Evolutionary conservation across 129 eudicot genomes (phyloP).

Genomic region (Tagetes patula): DNA sequence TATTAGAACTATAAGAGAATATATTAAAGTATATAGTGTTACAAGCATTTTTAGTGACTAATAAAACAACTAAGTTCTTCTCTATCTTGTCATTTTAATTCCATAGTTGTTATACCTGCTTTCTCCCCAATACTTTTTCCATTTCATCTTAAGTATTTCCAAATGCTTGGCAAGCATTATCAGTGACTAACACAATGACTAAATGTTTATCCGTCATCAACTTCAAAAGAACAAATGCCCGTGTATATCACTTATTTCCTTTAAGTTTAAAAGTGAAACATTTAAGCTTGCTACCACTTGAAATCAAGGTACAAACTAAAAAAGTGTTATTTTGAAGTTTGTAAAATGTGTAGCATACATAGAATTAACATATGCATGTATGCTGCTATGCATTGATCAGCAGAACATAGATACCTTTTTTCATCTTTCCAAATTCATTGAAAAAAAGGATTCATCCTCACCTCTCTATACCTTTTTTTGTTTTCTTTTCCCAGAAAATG

Average conservation of each 20-base stretch:
- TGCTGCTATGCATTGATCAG: conserved; percentile 1
- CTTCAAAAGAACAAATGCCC: not conserved
- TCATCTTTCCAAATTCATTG: not conserved
- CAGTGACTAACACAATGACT: not conserved
- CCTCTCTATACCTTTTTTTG: not conserved
- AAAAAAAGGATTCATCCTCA: not conserved
- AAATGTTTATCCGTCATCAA: not conserved
- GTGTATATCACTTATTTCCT: not conserved
- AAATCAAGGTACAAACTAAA: not conserved
- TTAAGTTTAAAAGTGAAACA: not conserved
- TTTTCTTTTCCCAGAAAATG: conserved; percentile 6
- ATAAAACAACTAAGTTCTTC: not conserved
- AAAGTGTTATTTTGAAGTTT: not conserved
- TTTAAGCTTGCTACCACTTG: not conserved
- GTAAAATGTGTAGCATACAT: not conserved
- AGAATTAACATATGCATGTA: not conserved
- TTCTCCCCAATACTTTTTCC: conserved; percentile 7
- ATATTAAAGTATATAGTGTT: conserved; percentile 15
- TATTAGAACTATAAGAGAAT: not conserved
- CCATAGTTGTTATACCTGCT: not conserved
- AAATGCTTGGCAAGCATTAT: conserved; percentile 5
- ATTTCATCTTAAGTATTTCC: not conserved
- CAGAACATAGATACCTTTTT: not conserved
- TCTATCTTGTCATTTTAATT: conserved; percentile 10
- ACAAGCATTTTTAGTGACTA: not conserved